Evolutionary conservation across 306 rosid species (phyloP).

Genomic region (Quillaja saponaria): DNA sequence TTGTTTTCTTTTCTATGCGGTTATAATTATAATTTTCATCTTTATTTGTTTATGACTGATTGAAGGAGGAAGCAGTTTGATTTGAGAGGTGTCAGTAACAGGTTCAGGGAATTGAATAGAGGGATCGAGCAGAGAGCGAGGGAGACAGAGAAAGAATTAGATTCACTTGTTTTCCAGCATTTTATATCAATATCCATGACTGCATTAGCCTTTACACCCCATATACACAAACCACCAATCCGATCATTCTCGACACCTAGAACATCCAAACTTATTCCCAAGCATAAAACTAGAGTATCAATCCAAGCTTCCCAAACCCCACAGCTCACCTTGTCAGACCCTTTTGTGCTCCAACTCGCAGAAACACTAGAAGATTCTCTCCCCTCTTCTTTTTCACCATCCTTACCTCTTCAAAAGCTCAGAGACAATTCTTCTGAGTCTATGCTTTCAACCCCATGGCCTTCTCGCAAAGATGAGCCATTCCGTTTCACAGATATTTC

Average conservation of each 20-base stretch:
- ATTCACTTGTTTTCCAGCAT: no score
- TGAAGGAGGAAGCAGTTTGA: no score
- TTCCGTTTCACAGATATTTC: constrained; percentile 87
- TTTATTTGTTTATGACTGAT: no score
- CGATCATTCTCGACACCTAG: constrained; percentile 28
- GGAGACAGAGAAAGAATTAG: no score
- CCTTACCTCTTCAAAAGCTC: constrained; percentile 66
- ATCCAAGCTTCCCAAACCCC: constrained; percentile 38
- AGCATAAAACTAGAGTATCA: constrained; percentile 33
- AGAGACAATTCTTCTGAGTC: constrained; percentile 57
- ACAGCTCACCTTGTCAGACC: constrained; percentile 56
- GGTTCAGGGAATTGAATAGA: no score
- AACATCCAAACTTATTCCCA: constrained; percentile 21
- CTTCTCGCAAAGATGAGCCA: constrained; percentile 82
- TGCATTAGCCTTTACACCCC: constrained; percentile 48
- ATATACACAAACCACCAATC: constrained; percentile 30
- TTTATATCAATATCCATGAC: no score
- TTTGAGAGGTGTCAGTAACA: no score
- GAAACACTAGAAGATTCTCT: constrained; percentile 82
- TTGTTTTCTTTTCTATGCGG: no score
- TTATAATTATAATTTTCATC: no score
- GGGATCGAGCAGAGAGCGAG: no score
- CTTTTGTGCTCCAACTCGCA: constrained; percentile 82
- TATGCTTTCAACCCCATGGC: constrained; percentile 88
- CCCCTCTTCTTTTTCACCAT: constrained; percentile 39